Evolutionary conservation across 768 basidiomycete genomes (phyloP).

Genomic region (Mycena maculata): DNA sequence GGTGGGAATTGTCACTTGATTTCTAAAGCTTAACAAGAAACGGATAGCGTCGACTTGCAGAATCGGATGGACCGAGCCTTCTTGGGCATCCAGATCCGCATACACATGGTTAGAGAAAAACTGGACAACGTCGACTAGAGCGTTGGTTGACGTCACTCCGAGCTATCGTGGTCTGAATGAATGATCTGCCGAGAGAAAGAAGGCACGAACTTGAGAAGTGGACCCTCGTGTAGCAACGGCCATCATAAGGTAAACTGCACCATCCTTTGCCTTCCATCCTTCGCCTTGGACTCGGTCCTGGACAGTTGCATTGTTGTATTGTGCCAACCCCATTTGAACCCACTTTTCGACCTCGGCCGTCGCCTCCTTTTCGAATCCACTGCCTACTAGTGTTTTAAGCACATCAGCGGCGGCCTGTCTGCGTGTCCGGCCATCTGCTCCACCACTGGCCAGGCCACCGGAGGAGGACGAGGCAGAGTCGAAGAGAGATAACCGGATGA

Average conservation of each 20-base stretch:
- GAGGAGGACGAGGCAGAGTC: slow-evolving; percentile 76
- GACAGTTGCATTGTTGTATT: slow-evolving; percentile 58
- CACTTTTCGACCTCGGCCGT: slow-evolving; percentile 90
- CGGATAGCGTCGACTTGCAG: slow-evolving; percentile 97
- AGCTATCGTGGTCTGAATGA: slow-evolving; percentile 58
- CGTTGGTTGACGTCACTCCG: slow-evolving; percentile 94
- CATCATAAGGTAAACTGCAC: slow-evolving; percentile 92
- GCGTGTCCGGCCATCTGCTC: slow-evolving; percentile 83
- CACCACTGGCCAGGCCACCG: slow-evolving; percentile 42
- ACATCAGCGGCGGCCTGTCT: slow-evolving; percentile 96
- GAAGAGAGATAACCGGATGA: slow-evolving; percentile 70
- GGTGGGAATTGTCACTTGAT: slow-evolving; percentile 69
- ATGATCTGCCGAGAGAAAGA: slow-evolving; percentile 7
- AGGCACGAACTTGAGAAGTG: slow-evolving; percentile 74
- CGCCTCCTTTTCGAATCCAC: slow-evolving; percentile 85
- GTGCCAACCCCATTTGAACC: slow-evolving; percentile 78
- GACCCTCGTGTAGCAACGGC: slow-evolving; percentile 92
- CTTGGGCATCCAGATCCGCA: slow-evolving; percentile 80
- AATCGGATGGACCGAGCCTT: slow-evolving; percentile 83
- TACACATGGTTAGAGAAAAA: slow-evolving; percentile 96
- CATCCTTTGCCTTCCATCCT: slow-evolving; percentile 94
- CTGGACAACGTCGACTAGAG: slow-evolving; percentile 91
- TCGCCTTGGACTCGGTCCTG: slow-evolving; percentile 59
- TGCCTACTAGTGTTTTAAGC: slow-evolving; percentile 87
- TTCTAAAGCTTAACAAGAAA: slow-evolving; percentile 94